Percentiles rank a stretch among this genome's conserved stretches.
phyloP scores from a whole-genome alignment of 1,284 basidiomycete genomes.

The Ustilago esculenta region DNA sequence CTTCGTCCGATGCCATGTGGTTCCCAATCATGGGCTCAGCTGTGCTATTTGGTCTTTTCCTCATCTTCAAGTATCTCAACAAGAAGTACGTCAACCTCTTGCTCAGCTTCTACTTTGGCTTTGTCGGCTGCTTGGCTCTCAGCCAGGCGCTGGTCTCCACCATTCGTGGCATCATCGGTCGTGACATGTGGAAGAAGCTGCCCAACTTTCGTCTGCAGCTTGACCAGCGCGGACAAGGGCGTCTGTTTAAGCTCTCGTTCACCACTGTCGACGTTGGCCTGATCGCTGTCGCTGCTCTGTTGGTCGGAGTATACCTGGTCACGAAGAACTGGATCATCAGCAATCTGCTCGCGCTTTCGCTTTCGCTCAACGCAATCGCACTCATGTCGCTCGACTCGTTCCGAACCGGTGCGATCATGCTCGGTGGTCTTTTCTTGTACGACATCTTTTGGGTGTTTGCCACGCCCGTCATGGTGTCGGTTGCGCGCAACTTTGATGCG shows the following conservation, averaged over 20 bases:
- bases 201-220: conserved; percentile 41
- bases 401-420: conserved; percentile 82
- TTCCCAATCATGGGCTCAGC: conserved; percentile 63
- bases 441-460: conserved; percentile 67
- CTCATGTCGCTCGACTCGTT: conserved; percentile 90
- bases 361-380: conserved; percentile 82
- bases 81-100: conserved; percentile 58
- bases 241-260: conserved; percentile 60
- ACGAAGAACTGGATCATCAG: conserved; percentile 76
- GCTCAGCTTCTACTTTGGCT: conserved; percentile 62
- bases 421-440: conserved; percentile 69
- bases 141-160: conserved; percentile 38
- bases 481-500: conserved; percentile 89
- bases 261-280: conserved; percentile 72
- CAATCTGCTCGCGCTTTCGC: conserved; percentile 83
- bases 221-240: conserved; percentile 39
- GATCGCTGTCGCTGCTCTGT: conserved; percentile 74
- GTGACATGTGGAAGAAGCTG: conserved; percentile 47
- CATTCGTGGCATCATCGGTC: conserved; percentile 24
- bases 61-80: conserved; percentile 65
- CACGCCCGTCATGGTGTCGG: conserved; percentile 69
- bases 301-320: conserved; percentile 77
- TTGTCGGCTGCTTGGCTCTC: conserved; percentile 58
- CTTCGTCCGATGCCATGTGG: conserved; percentile 60
- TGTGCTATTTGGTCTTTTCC: conserved; percentile 58